Base-by-base conservation (phyloP, 305 asterid species). In the Petunia hybrid region DNA sequence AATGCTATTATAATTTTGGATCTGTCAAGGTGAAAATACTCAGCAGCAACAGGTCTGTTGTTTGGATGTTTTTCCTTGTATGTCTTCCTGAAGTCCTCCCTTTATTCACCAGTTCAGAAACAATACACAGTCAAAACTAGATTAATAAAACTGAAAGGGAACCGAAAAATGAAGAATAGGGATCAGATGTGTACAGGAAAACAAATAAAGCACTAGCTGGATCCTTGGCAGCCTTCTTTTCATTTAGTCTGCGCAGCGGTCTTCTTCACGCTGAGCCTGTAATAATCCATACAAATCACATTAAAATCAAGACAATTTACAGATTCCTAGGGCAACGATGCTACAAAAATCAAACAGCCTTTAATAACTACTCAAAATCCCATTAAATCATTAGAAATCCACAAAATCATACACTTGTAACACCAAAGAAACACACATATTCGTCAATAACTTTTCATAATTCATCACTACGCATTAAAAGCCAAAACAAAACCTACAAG, bases 181-280 rank as follows among this genome's bases (percentile, higher is more conserved):
- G 36, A 2, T 31, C 53, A 40, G 77, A 7, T 8, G n/a, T 84
- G 56, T 88, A 95, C 95, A 91, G 87, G 90, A 89, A 91, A 9
- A 91, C 90, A 64, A 91, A 91, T 56, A 91, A 91, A 38, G 95
- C 92, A 61, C 91, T 89, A 4, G 92, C 89, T 59, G 94, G 92
- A 22, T 91, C 94, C 87, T 91, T 91, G 0, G 67, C 88, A 62
- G 90, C 57, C 87, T 88, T 88, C 66, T 67, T 79, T 62, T 57
- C 86, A 88, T 84, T 90, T 88, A 2, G 89, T 86, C 67, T 71
- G 84, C 5, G 80, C 77, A 14, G 82, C 85, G 0, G 42, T 78
- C 88, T 89, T 93, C 86, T 90, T 93, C 87, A 89, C 98, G 69
- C 94, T 85, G 43, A 95, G 93, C 92, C 98, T 93, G 57, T 38